phyloP scores from a whole-genome alignment of 148 eudicot genomes.

The Cornus controversa region DNA sequence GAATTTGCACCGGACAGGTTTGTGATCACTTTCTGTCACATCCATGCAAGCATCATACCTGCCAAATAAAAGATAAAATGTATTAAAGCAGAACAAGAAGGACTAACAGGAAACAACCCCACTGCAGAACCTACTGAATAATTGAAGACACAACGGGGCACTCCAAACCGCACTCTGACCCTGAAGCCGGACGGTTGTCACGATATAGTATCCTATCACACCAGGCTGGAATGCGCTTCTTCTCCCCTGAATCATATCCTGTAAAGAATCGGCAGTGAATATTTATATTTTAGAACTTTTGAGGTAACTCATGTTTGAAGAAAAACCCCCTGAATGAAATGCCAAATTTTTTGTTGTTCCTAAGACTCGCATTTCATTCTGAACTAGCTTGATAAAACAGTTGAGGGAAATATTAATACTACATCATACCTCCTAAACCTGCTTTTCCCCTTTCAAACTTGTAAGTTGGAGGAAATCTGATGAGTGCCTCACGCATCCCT shows the following conservation, averaged over 20 bases:
- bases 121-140: conserved; percentile 50
- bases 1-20: conserved; percentile 92
- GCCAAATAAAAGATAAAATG: not conserved
- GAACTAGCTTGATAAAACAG: not conserved
- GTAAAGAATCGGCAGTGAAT: conserved; percentile 10
- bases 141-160: conserved; percentile 74
- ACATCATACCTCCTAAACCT: conserved; percentile 83
- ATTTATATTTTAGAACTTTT: not conserved
- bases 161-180: conserved; percentile 71
- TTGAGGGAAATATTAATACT: not conserved
- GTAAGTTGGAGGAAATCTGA: conserved; percentile 93
- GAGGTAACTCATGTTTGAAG: not conserved
- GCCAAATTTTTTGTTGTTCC: not conserved
- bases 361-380: not conserved
- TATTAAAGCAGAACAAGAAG: not conserved
- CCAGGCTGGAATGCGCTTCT: conserved; percentile 99
- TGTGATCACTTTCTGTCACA: conserved; percentile 93
- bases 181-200: conserved; percentile 59
- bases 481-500: conserved; percentile 94
- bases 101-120: not conserved
- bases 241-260: conserved; percentile 99
- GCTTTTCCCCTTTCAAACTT: conserved; percentile 85
- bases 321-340: not conserved
- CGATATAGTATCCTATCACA: conserved; percentile 91
- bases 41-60: conserved; percentile 99